phyloP scores from a whole-genome alignment of 768 basidiomycete genomes.

The Boletus fagicola region DNA sequence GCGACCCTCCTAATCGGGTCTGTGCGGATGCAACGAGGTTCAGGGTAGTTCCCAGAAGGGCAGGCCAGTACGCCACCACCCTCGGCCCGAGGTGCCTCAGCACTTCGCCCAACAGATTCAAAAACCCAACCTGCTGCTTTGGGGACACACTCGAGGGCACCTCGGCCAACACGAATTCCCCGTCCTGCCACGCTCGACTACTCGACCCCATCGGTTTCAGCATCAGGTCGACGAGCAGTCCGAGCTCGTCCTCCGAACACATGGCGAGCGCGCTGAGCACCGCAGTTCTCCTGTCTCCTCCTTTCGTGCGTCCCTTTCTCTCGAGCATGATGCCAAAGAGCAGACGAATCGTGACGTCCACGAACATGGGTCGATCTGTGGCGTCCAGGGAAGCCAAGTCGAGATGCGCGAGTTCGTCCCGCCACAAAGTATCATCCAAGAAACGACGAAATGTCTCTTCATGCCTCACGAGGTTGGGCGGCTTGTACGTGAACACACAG shows the following conservation, averaged over 20 bases:
- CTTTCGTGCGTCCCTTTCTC: conserved; percentile 63
- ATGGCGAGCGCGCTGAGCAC: conserved; percentile 68
- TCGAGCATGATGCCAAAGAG: conserved; percentile 89
- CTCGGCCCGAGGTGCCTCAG: conserved; percentile 78
- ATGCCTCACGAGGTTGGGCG: conserved; percentile 48
- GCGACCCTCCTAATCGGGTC: conserved; percentile 40
- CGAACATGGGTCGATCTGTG: conserved; percentile 58
- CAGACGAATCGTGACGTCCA: conserved; percentile 70
- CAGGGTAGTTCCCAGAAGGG: conserved; percentile 66
- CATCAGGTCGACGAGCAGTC: conserved; percentile 84
- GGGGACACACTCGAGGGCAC: conserved; percentile 38
- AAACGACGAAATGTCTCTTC: conserved; percentile 67
- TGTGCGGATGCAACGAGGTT: conserved; percentile 69
- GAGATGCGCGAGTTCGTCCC: conserved; percentile 81
- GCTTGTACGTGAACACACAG: conserved; percentile 83
- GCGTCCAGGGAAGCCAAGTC: conserved; percentile 58
- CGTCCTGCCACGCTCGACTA: conserved; percentile 23
- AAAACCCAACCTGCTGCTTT: conserved; percentile 80
- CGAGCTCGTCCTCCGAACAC: conserved; percentile 72
- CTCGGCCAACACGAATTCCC: conserved; percentile 31
- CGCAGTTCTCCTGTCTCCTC: conserved; percentile 67
- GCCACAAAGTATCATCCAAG: conserved; percentile 82
- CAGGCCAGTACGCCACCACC: conserved; percentile 68
- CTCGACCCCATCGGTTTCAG: conserved; percentile 59
- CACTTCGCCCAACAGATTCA: conserved; percentile 82